Conservation (phyloP, 306 rosid genomes). For the Urtica urens region DNA sequence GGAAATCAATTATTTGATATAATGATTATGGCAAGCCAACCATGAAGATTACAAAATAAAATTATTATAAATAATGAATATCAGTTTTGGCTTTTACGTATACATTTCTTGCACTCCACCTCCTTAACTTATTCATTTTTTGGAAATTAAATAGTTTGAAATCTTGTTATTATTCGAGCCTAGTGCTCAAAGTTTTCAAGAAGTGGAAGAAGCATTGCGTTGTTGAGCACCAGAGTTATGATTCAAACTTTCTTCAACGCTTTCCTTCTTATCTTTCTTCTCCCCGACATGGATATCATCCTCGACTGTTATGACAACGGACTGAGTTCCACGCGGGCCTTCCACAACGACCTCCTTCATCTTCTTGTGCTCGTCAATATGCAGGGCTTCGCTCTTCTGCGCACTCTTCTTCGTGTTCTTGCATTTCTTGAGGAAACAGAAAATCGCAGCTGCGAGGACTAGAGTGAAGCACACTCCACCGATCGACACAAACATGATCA, state of each 20-base stretch:
- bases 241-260: slow-evolving; percentile 25
- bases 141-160: no score
- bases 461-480: slow-evolving; percentile 48
- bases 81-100: no score
- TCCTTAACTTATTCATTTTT: no score
- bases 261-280: slow-evolving; percentile 29
- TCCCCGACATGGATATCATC: slow-evolving; percentile 58
- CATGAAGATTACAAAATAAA: no score
- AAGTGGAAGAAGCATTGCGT: slow-evolving; percentile 8
- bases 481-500: slow-evolving; percentile 39
- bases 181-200: slow-evolving; percentile 17
- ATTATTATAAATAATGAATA: no score
- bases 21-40: no score
- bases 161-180: slow-evolving; percentile 19
- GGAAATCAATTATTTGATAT: no score
- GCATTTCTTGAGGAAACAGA: slow-evolving; percentile 36
- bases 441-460: slow-evolving; percentile 46
- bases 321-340: slow-evolving; percentile 44
- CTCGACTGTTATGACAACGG: slow-evolving; percentile 36
- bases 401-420: slow-evolving; percentile 36
- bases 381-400: slow-evolving; percentile 37
- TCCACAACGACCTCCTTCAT: slow-evolving; percentile 35
- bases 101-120: no score
- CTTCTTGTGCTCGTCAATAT: slow-evolving; percentile 49
- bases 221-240: slow-evolving; percentile 19